Evolutionary conservation across 257 asterid genomes (phyloP).

Genomic region (Gardenia jasminoides): DNA sequence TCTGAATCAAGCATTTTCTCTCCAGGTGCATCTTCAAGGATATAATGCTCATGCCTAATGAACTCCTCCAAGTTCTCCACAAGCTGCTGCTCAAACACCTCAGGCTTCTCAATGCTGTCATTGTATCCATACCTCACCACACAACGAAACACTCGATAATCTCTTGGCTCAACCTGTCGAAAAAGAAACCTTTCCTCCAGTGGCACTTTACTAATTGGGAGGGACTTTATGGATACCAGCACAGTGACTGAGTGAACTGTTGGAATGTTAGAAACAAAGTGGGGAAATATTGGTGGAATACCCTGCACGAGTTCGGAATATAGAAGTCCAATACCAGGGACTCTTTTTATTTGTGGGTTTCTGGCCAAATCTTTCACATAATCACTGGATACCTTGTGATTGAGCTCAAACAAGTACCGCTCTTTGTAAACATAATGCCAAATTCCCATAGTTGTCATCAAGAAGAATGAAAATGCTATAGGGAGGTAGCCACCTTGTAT

Average conservation of each 20-base stretch:
- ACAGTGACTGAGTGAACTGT: slow-evolving; percentile 57
- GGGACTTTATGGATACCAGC: slow-evolving; percentile 63
- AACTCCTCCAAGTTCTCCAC: slow-evolving; percentile 47
- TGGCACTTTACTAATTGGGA: slow-evolving; percentile 59
- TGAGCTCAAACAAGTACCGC: slow-evolving; percentile 54
- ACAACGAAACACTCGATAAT: slow-evolving; percentile 46
- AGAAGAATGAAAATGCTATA: slow-evolving; percentile 39
- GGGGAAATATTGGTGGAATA: slow-evolving; percentile 70
- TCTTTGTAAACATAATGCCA: slow-evolving; percentile 65
- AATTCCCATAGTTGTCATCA: slow-evolving; percentile 52
- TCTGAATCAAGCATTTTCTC: slow-evolving; percentile 11
- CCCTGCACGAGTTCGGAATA: slow-evolving; percentile 75
- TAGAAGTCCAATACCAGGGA: slow-evolving; percentile 61
- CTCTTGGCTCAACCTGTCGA: slow-evolving; percentile 52
- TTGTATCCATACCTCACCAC: slow-evolving; percentile 73
- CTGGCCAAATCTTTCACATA: slow-evolving; percentile 40
- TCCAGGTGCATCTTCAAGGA: slow-evolving; percentile 24
- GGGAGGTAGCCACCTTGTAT: slow-evolving; percentile 71
- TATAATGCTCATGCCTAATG: slow-evolving; percentile 46
- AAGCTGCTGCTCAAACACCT: slow-evolving; percentile 46
- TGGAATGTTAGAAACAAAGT: slow-evolving; percentile 53
- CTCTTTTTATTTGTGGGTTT: slow-evolving; percentile 28
- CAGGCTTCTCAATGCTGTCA: slow-evolving; percentile 45
- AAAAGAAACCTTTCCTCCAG: slow-evolving; percentile 60
- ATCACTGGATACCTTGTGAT: slow-evolving; percentile 50